phyloP scores from a whole-genome alignment of 805 yeast species.

The Huiozyma naganishii region DNA sequence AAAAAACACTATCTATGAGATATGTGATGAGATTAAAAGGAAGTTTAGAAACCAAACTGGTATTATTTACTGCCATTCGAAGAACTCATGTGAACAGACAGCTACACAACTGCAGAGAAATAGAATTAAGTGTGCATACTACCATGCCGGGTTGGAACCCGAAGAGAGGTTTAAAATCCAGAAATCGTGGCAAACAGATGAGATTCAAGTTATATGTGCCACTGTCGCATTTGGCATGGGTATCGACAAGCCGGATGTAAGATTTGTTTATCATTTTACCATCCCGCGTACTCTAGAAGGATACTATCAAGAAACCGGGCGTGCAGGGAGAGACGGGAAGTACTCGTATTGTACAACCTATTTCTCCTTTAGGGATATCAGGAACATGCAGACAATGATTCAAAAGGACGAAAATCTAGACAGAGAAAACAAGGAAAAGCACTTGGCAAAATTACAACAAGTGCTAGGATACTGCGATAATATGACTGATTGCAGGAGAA shows the following conservation, averaged over 20 bases:
- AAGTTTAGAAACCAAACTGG: conserved; percentile 60
- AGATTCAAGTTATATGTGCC: conserved; percentile 78
- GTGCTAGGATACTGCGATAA: conserved; percentile 92
- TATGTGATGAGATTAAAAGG: conserved; percentile 42
- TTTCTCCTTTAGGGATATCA: conserved; percentile 72
- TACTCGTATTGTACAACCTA: conserved; percentile 75
- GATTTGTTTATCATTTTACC: conserved; percentile 83
- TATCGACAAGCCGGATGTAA: conserved; percentile 91
- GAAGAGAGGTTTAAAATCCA: conserved; percentile 67
- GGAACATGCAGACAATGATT: conserved; percentile 65
- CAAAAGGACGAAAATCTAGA: conserved; percentile 64
- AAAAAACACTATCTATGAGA: conserved; percentile 44
- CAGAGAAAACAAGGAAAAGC: conserved; percentile 60
- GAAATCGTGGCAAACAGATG: conserved; percentile 67
- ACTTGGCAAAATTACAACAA: conserved; percentile 63
- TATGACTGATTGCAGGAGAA: conserved; percentile 79
- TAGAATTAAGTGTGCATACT: conserved; percentile 63
- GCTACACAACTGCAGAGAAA: conserved; percentile 45
- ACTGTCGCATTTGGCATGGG: conserved; percentile 99
- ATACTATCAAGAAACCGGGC: conserved; percentile 95
- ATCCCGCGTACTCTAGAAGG: conserved; percentile 91
- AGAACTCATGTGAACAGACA: conserved; percentile 78
- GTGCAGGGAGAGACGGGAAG: conserved; percentile 95
- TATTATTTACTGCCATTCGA: conserved; percentile 88
- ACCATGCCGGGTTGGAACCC: conserved; percentile 89